phyloP scores from a whole-genome alignment of 2,329 filamentous ascomycete species.

The Ambrosiella cleistominuta region DNA sequence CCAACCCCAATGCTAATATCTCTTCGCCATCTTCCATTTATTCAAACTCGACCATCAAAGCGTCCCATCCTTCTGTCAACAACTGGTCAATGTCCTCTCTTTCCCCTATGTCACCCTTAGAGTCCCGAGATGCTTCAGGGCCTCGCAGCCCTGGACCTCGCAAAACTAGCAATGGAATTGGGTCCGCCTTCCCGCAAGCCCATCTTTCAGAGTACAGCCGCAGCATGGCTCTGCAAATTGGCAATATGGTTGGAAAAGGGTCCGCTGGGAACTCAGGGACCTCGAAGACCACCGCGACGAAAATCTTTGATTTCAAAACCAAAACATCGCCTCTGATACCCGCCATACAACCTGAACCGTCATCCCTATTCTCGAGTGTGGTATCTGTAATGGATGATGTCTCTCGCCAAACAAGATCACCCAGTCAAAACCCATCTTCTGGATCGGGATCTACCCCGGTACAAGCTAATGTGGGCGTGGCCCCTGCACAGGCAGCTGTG shows the following conservation, averaged over 20 bases:
- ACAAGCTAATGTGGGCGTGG: slow-evolving; percentile 1
- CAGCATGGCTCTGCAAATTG: slow-evolving; percentile 9
- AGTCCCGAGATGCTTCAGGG: slow-evolving; percentile 2
- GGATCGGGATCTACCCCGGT: neutral
- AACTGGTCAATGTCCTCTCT: neutral
- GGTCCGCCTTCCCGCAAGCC: neutral
- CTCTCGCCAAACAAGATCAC: neutral
- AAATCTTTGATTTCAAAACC: no score
- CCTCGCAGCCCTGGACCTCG: slow-evolving; percentile 1
- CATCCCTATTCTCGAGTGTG: neutral
- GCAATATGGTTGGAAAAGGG: slow-evolving; percentile 4
- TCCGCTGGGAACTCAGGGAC: neutral
- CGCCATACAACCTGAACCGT: neutral
- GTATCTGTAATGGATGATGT: neutral
- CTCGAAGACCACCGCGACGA: neutral
- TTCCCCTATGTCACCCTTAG: neutral
- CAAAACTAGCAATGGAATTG: neutral
- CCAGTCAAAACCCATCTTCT: neutral
- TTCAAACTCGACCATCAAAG: slow-evolving; percentile 11
- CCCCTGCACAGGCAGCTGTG: slow-evolving; percentile 9
- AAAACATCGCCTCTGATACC: no score
- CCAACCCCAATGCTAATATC: slow-evolving; percentile 5
- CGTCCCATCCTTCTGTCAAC: neutral
- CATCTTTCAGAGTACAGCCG: slow-evolving; percentile 12
- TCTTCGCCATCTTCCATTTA: slow-evolving; percentile 10